Evolutionary conservation across 2,329 filamentous ascomycete genomes (phyloP).

Genomic region (Zymoseptoria ardabiliae): DNA sequence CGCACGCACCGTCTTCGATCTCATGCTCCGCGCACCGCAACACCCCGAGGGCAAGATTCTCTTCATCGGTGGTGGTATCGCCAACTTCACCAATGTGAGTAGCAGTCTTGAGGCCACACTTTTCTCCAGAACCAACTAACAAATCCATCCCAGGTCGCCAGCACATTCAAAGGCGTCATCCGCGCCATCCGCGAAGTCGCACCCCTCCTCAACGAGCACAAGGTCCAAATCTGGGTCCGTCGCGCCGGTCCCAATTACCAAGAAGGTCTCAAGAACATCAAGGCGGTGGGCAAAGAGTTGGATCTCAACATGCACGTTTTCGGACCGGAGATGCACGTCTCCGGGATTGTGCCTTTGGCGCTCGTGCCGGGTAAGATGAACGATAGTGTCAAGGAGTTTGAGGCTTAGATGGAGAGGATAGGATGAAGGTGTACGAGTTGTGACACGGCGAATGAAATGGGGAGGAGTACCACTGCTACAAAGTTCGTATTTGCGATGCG

Average conservation of each 20-base stretch:
- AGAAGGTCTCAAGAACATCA: slow-evolving; percentile 99
- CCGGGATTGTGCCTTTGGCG: slow-evolving; percentile 89
- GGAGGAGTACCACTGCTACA: neutral
- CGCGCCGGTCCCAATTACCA: slow-evolving; percentile 96
- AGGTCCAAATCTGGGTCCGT: slow-evolving; percentile 94
- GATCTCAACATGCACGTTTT: slow-evolving; percentile 91
- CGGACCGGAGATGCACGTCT: slow-evolving; percentile 78
- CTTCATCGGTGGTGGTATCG: slow-evolving; percentile 99
- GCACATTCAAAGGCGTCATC: slow-evolving; percentile 99
- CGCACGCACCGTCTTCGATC: slow-evolving; percentile 89
- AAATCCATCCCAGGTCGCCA: slow-evolving; percentile 54
- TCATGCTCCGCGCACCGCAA: slow-evolving; percentile 87
- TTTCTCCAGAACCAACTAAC: slow-evolving; percentile 7
- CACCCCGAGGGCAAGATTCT: slow-evolving; percentile 91
- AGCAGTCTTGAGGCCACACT: slow-evolving; percentile 16
- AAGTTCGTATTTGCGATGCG: neutral
- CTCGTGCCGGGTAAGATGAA: slow-evolving; percentile 55
- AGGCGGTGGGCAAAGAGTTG: slow-evolving; percentile 87
- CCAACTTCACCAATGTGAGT: slow-evolving; percentile 94
- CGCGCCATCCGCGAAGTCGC: slow-evolving; percentile 87
- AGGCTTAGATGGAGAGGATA: slow-evolving; percentile 31
- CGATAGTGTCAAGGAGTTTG: slow-evolving; percentile 55
- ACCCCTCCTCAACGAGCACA: slow-evolving; percentile 83
- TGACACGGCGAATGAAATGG: neutral
- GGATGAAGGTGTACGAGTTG: neutral